Evolutionary conservation across 441 rosid genomes (phyloP).

Genomic region (Arabidopsis hybrid): DNA sequence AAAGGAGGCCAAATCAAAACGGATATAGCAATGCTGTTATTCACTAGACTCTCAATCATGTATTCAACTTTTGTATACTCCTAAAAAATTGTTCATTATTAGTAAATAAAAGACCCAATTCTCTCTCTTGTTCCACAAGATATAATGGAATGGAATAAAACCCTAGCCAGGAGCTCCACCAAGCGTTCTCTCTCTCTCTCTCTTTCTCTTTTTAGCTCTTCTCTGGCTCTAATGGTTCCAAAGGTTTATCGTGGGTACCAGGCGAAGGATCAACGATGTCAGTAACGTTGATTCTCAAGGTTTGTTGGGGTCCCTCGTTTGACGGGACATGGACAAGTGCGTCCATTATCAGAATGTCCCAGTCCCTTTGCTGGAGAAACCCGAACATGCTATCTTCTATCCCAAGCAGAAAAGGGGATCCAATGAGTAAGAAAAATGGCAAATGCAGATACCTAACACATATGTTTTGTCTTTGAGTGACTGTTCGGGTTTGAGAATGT

Average conservation of each 20-base stretch:
- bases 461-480: background rate
- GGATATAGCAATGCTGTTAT: background rate
- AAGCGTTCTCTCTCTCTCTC: slow-evolving; percentile 13
- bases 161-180: slow-evolving; percentile 13
- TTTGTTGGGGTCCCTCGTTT: slow-evolving; percentile 70
- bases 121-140: slow-evolving; percentile 9
- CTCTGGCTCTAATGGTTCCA: slow-evolving; percentile 46
- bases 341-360: slow-evolving; percentile 90
- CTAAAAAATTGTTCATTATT: slow-evolving; percentile 24
- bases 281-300: slow-evolving; percentile 59
- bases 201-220: slow-evolving; percentile 41
- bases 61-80: slow-evolving; percentile 15
- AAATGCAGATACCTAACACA: slow-evolving; percentile 5
- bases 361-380: slow-evolving; percentile 58
- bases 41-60: slow-evolving; percentile 20
- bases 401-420: background rate
- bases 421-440: background rate
- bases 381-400: slow-evolving; percentile 51
- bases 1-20: slow-evolving; percentile 1
- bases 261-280: slow-evolving; percentile 50
- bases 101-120: slow-evolving; percentile 19
- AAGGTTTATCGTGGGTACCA: slow-evolving; percentile 43
- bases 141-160: slow-evolving; percentile 10
- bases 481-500: background rate
- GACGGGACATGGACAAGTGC: slow-evolving; percentile 81